These are phyloP conservation scores for Trametes cinnabarina DNA, from an alignment of 768 basidiomycete genomes.

Conservation along the genomic window DNA sequence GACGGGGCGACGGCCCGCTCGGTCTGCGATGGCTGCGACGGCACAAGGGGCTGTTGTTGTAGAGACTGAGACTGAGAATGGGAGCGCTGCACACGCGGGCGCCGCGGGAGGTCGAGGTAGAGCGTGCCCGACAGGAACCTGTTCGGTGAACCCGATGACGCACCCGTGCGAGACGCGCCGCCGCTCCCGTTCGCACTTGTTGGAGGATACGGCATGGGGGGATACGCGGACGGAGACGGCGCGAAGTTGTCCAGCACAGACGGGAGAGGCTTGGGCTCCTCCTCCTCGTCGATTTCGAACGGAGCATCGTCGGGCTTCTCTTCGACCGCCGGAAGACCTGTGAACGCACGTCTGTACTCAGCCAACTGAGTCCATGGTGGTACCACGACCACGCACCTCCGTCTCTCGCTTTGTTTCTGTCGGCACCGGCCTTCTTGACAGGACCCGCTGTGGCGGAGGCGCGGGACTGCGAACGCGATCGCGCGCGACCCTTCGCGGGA, in stretches of 20 bases:
- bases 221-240: neutral
- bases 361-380: neutral
- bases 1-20: neutral
- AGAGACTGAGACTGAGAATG: neutral
- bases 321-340: neutral
- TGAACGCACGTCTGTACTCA: neutral
- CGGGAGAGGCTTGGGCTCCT: neutral
- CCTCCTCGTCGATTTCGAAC: neutral
- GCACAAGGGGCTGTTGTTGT: too few relatives aligned
- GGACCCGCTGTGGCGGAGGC: too few relatives aligned
- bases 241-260: neutral
- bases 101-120: conserved; percentile 1
- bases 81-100: neutral
- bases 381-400: neutral
- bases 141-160: neutral
- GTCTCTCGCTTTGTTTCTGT: too few relatives aligned
- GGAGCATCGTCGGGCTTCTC: neutral
- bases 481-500: neutral
- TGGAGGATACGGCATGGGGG: neutral
- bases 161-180: too few relatives aligned
- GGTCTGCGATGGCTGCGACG: too few relatives aligned
- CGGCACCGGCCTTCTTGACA: neutral
- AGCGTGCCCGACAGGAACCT: conserved; percentile 12
- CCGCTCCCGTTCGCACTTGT: too few relatives aligned
- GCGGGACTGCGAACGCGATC: neutral